These are phyloP conservation scores for Leccinum boreale DNA, from an alignment of 768 basidiomycete genomes.

Conservation along the genomic window DNA sequence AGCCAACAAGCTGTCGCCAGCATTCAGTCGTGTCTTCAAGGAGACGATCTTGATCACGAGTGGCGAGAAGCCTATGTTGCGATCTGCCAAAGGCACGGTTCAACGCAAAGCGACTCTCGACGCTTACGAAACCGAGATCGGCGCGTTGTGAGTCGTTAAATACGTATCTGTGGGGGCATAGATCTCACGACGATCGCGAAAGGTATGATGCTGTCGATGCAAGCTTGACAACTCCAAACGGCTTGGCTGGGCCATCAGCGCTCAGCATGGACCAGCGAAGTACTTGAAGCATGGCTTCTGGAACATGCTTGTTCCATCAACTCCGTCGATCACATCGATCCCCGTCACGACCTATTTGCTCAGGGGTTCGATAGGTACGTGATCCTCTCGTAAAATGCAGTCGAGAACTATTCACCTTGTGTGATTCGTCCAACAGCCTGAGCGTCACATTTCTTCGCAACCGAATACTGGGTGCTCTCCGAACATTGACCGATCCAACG, in stretches of 20 bases:
- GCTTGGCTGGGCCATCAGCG: conserved; percentile 20
- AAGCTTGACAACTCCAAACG: conserved; percentile 14
- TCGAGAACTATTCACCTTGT: neutral
- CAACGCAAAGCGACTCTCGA: conserved; percentile 37
- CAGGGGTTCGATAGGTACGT: conserved; percentile 40
- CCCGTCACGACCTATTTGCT: conserved; percentile 25
- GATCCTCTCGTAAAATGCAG: neutral
- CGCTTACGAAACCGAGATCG: conserved; percentile 44
- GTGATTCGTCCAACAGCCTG: conserved; percentile 17
- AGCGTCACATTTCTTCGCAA: conserved; percentile 31
- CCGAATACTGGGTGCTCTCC: conserved; percentile 20
- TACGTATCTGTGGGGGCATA: neutral
- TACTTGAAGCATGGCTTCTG: conserved; percentile 26
- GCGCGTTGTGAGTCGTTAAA: conserved; percentile 36
- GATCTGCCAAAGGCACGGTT: conserved; percentile 46
- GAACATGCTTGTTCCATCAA: conserved; percentile 21
- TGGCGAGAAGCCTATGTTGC: conserved; percentile 40
- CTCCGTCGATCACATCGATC: conserved; percentile 1
- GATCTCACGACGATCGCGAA: neutral
- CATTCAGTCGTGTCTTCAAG: conserved; percentile 46
- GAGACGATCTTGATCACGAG: conserved; percentile 50
- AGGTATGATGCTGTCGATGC: conserved; percentile 36
- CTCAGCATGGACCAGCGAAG: conserved; percentile 24
- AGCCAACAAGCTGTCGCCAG: conserved; percentile 40
- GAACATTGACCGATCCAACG: conserved; percentile 28